These are phyloP conservation scores for Coemansia sp. DNA, from an alignment of 192 early-diverging fungal species.

Conservation along the genomic window DNA sequence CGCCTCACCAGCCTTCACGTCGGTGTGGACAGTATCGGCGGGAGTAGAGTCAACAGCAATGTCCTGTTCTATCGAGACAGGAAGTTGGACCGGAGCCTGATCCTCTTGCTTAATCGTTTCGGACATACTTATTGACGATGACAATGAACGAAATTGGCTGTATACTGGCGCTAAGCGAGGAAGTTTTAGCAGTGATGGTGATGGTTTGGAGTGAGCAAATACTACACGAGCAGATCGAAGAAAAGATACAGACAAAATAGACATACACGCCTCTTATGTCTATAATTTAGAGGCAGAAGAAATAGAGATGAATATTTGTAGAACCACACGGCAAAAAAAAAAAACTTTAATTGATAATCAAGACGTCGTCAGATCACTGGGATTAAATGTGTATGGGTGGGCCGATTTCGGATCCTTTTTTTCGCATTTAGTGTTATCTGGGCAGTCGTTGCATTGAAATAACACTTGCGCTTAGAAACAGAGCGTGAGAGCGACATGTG, in stretches of 20 bases:
- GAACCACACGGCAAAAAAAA: background rate
- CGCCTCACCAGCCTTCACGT: background rate
- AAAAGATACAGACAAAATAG: background rate
- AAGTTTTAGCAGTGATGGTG: background rate
- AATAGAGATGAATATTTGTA: background rate
- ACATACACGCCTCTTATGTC: background rate
- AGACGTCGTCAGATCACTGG: background rate
- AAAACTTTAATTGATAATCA: background rate
- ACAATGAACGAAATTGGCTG: background rate
- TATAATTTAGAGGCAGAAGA: background rate
- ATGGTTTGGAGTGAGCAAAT: background rate
- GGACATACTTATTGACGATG: background rate
- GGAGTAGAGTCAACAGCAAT: background rate
- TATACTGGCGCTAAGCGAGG: background rate
- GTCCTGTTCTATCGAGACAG: background rate
- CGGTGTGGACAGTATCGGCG: background rate
- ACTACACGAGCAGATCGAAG: slow-evolving; percentile 1
- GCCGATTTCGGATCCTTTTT: background rate
- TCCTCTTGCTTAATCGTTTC: background rate
- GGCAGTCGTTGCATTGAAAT: background rate
- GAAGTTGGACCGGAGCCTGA: background rate
- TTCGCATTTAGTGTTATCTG: background rate
- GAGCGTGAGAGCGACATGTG: slow-evolving; percentile 4
- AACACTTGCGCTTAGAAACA: background rate
- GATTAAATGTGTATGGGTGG: background rate